Evolutionary conservation across 2,329 filamentous ascomycete species (phyloP), one percentile per base, ranked within the genome.

Genomic region (Hypoxylon sp.): DNA sequence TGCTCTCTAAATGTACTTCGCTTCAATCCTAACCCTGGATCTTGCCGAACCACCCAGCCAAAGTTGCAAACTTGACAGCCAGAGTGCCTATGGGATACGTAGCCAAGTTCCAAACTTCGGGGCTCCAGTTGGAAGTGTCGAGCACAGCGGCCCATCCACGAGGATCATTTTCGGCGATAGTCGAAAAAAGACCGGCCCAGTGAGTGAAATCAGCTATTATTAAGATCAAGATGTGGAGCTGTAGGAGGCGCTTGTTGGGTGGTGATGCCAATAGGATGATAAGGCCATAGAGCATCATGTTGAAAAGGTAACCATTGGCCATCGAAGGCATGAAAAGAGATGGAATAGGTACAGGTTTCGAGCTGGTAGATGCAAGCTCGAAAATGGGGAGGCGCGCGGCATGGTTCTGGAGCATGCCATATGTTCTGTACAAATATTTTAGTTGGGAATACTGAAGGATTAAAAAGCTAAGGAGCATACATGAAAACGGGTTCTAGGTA

Each of bases 261-360:
- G 74, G 74, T 26, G 71, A 62, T 9, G 67, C 67, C 1, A 73
- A 62, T 31, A 75, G 61, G 3, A 75, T 64, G 14, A 67, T 55
- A 5, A 75, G 71, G 5, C 74, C 72, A 58, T 75, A 76, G 9
- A 74, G 39, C 71, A 76, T 71, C 67, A 73, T 74, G 51, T 42
- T 63, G 31, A 76, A 53, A 5, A 76, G 66, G 57, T 70, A 74
- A 10, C 64, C 57, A 10, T 35, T 39, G 3, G 66, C 54, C 51
- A 67, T 54, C 3, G 62, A 47, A 2, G 74, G 70, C 22, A 55
- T 35, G 33, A 65, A 48, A n/a, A 75, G 51, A 9, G 66, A 59
- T 8, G 67, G 62, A 10, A 73, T 26, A 10, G 67, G 63, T 8
- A 74, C 35, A 14, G 46, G 53, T 6, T 46, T 46, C n/a, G 64